phyloP scores from a whole-genome alignment of 495 filamentous ascomycete genomes.

The Aspergillus biplanus region DNA sequence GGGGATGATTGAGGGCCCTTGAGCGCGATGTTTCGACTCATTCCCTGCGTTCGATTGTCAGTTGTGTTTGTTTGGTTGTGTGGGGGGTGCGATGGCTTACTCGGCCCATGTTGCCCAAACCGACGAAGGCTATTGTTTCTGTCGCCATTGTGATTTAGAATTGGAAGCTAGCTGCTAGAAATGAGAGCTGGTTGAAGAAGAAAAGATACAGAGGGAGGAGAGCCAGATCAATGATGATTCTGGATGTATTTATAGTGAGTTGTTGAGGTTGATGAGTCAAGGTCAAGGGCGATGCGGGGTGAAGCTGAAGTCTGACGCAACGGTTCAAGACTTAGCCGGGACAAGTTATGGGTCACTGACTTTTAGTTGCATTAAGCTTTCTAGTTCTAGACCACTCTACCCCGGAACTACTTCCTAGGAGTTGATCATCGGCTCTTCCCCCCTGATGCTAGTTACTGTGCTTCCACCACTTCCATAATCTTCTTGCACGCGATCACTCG shows the following conservation, averaged over 20 bases:
- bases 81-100: slow-evolving; percentile 51
- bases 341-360: too few species aligned
- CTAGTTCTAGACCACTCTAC: slow-evolving; percentile 5
- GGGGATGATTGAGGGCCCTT: slow-evolving; percentile 74
- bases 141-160: slow-evolving; percentile 23
- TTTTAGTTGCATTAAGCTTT: neutral
- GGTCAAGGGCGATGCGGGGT: neutral
- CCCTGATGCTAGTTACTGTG: neutral
- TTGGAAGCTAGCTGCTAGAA: neutral
- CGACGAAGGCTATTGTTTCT: slow-evolving; percentile 68
- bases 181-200: neutral
- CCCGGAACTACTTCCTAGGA: neutral
- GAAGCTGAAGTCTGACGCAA: neutral
- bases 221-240: neutral
- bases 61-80: slow-evolving; percentile 19
- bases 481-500: slow-evolving; percentile 31
- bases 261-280: too few species aligned
- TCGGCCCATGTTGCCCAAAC: slow-evolving; percentile 89
- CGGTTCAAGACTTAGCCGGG: slow-evolving; percentile 8
- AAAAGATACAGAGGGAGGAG: neutral
- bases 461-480: slow-evolving; percentile 24
- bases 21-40: slow-evolving; percentile 79
- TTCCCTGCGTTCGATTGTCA: slow-evolving; percentile 60
- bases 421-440: neutral
- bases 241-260: too few species aligned